Evolutionary conservation across 345 rosid genomes (phyloP).

Genomic region (Noccaea caerulescens): DNA sequence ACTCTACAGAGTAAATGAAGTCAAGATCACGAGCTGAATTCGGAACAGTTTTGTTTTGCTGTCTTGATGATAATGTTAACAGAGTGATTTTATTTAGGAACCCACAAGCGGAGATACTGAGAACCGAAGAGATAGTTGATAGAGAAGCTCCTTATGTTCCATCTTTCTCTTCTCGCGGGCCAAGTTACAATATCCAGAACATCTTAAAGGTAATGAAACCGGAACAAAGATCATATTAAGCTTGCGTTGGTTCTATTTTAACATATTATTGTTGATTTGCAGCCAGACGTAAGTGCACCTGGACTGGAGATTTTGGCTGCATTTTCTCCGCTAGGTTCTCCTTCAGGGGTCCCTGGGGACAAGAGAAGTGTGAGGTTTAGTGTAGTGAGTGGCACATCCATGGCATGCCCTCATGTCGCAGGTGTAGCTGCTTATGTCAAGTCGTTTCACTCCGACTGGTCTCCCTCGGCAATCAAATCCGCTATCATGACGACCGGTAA

Average conservation of each 20-base stretch:
- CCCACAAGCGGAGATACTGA: conserved; percentile 45
- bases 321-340: conserved; percentile 36
- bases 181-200: conserved; percentile 36
- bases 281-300: conserved; percentile 56
- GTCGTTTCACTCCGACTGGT: conserved; percentile 52
- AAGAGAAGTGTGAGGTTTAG: conserved; percentile 36
- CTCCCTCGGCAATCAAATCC: conserved; percentile 51
- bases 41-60: background rate
- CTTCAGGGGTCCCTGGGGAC: conserved; percentile 18
- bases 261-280: conserved; percentile 1
- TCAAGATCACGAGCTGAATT: background rate
- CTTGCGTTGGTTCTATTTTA: background rate
- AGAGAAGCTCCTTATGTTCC: conserved; percentile 46
- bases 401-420: conserved; percentile 57
- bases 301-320: conserved; percentile 51
- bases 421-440: conserved; percentile 51
- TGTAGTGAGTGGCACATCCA: conserved; percentile 49
- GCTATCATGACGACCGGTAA: conserved; percentile 53
- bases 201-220: conserved; percentile 41
- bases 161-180: conserved; percentile 54
- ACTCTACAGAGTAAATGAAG: conserved; percentile 42
- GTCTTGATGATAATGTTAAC: background rate
- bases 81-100: conserved; percentile 27
- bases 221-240: background rate
- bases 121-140: conserved; percentile 40